Evolutionary conservation across 306 rosid genomes (phyloP).

Genomic region (Quercus alba): DNA sequence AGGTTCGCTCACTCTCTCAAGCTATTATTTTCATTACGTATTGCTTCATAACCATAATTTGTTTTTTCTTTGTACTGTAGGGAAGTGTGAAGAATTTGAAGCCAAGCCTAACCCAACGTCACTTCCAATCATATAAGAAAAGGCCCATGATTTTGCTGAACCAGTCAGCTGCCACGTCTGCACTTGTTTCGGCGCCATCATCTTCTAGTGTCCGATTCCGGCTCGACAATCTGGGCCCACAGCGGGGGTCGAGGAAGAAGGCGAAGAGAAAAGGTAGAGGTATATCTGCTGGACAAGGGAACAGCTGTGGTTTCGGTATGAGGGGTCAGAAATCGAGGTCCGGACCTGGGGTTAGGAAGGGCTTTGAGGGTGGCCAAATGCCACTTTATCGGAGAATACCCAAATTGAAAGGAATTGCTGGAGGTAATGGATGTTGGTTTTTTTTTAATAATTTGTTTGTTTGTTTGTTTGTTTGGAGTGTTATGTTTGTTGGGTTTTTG

Average conservation of each 20-base stretch:
- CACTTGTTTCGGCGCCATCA: neutral
- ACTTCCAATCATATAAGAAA: constrained; percentile 28
- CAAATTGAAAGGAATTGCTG: constrained; percentile 88
- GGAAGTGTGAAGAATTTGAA: constrained; percentile 50
- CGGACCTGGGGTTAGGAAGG: constrained; percentile 79
- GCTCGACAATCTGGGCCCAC: constrained; percentile 88
- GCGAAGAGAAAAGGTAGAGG: constrained; percentile 92
- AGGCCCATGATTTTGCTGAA: constrained; percentile 30
- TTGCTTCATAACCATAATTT: neutral
- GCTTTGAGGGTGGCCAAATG: constrained; percentile 98
- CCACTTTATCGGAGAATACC: constrained; percentile 92
- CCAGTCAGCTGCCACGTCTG: constrained; percentile 20
- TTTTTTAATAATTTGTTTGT: neutral
- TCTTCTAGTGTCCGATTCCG: constrained; percentile 50
- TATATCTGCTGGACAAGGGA: constrained; percentile 90
- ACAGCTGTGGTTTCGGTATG: constrained; percentile 99
- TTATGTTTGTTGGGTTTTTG: neutral
- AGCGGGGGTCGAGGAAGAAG: constrained; percentile 87
- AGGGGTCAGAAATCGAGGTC: constrained; percentile 97
- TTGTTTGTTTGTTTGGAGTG: neutral
- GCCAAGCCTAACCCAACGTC: constrained; percentile 33
- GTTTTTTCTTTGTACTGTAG: constrained; percentile 29
- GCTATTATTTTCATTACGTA: neutral
- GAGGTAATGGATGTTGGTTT: constrained; percentile 46
- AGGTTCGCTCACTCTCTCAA: constrained; percentile 34